These are phyloP conservation scores for Diospyros lotus DNA, from an alignment of 148 eudicot species.

Conservation along the genomic window DNA sequence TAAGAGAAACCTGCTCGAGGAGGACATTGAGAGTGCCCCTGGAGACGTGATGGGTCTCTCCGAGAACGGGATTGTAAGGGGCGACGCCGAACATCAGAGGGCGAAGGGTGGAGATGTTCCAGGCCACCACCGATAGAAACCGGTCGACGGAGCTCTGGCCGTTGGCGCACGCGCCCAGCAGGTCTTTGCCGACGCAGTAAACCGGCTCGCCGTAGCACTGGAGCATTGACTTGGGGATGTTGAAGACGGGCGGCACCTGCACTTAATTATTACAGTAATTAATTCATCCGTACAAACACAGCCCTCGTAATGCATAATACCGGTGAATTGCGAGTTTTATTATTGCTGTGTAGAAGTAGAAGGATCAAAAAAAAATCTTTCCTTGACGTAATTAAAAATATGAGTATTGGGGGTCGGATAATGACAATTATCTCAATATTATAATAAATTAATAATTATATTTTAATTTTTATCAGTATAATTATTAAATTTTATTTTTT, in stretches of 20 bases:
- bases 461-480: too few relatives aligned
- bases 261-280: not conserved
- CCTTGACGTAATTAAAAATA: too few relatives aligned
- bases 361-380: too few relatives aligned
- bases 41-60: slow-evolving; percentile 91
- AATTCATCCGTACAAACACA: too few relatives aligned
- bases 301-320: too few relatives aligned
- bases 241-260: slow-evolving; percentile 75
- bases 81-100: slow-evolving; percentile 69
- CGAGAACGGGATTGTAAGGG: slow-evolving; percentile 82
- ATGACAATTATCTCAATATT: too few relatives aligned
- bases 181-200: slow-evolving; percentile 38
- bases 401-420: too few relatives aligned
- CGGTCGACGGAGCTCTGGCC: slow-evolving; percentile 46
- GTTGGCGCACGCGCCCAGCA: slow-evolving; percentile 44
- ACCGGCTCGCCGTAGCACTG: slow-evolving; percentile 79
- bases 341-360: too few relatives aligned
- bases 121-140: slow-evolving; percentile 49
- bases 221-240: slow-evolving; percentile 78
- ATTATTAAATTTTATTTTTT: too few relatives aligned
- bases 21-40: slow-evolving; percentile 59
- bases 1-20: slow-evolving; percentile 59
- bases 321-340: too few relatives aligned
- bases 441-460: too few relatives aligned
- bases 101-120: slow-evolving; percentile 64